Conservation (phyloP, 352 stramenopile species). For the Globisporangium cystogenes region DNA sequence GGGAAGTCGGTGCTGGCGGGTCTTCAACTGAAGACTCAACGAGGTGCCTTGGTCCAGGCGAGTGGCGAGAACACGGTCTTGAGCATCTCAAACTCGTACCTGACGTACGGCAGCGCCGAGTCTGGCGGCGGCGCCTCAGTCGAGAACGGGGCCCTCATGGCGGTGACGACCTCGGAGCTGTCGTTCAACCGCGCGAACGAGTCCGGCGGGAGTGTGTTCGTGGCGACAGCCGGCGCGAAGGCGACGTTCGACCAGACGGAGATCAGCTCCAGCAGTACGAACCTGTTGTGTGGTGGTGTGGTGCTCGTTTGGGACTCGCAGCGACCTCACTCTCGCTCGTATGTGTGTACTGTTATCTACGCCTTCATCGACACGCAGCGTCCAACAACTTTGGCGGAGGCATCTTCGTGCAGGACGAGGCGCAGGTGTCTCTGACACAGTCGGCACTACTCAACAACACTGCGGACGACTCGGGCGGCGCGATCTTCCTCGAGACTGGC, state of each 20-base stretch:
- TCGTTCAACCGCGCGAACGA: conserved; percentile 35
- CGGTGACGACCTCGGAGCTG: conserved; percentile 18
- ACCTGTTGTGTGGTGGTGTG: background rate
- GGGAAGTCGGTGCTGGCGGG: conserved; percentile 7
- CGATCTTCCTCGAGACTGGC: conserved; percentile 49
- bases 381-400: conserved; percentile 46
- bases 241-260: conserved; percentile 20
- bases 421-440: conserved; percentile 11
- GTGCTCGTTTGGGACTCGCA: background rate
- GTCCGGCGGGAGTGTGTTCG: conserved; percentile 37
- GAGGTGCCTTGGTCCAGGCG: conserved; percentile 35
- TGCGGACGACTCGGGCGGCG: conserved; percentile 55
- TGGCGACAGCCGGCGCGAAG: conserved; percentile 20
- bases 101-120: conserved; percentile 36
- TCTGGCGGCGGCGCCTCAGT: conserved; percentile 39
- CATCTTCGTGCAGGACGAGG: conserved; percentile 36
- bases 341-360: background rate
- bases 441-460: conserved; percentile 36
- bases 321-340: background rate
- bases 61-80: conserved; percentile 15
- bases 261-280: conserved; percentile 35
- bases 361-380: conserved; percentile 9
- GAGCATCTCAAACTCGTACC: conserved; percentile 14
- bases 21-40: conserved; percentile 4
- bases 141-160: conserved; percentile 20